Base-by-base conservation (phyloP, 1,139 yeast species). In the Waltiozyma sp. region DNA sequence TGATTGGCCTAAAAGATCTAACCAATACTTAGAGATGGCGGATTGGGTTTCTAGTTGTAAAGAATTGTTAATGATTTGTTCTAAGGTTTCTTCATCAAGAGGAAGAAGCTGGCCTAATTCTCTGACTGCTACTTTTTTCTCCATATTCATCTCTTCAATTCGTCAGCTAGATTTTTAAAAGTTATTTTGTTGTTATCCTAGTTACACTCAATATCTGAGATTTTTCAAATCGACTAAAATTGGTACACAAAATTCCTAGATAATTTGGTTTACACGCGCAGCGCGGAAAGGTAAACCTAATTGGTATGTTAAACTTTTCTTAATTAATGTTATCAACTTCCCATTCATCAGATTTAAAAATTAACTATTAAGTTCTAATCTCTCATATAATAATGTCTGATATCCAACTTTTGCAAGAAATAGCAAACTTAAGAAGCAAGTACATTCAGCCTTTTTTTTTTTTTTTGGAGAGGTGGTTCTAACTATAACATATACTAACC, bases 1-100 rank as follows among this genome's bases (percentile, higher is more conserved):
- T 15, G 76, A 66, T 44, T 75, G 75, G 3, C 83, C 83, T 19
- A 77, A 55, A 18, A 77, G 56, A 42, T 74, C 72, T 19, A 70
- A 52, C 51, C 77, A 73, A 55, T 77, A 78, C 28, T 62, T 63
- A 26, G 65, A 65, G 15, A 74, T 64, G 16, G 68, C 74, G 3
- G 65, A 61, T 40, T 73, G 69, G 0, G 67, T 52, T 6, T 64
- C 64, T 16, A 75, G 60, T 3, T 65, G 55, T 14, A 70, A 54
- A 0, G 77, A 70, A 50, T 74, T 74, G 10, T 69, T 70, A 4
- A 76, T 62, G 63, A 76, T 68, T 51, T 76, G 69, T 2, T 50
- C 47, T 15, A 67, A 46, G 0, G 70, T 56, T 2, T 66, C 70
- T 19, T 63, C 62, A 45, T 68, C 73, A 53, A 77, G 56, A 0